Evolutionary conservation across 805 yeast species (phyloP).

Genomic region (Limtongia smithiae): DNA sequence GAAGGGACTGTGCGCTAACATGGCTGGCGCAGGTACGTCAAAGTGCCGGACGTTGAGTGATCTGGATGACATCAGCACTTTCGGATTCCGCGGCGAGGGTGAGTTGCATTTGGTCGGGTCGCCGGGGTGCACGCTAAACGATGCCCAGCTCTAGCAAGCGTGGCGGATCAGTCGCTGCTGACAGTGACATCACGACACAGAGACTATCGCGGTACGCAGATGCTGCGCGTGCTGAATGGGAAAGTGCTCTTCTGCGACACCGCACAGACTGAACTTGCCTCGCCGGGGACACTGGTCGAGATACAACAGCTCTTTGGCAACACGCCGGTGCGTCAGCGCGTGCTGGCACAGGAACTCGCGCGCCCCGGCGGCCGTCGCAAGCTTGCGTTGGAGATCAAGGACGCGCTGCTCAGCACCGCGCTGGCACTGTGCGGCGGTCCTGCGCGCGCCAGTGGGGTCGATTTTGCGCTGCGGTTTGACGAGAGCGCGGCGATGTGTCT

Average conservation of each 20-base stretch:
- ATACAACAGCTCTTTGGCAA: constrained; percentile 29
- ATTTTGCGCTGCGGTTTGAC: constrained; percentile 1
- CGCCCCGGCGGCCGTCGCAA: neutral
- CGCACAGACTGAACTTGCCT: neutral
- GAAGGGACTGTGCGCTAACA: neutral
- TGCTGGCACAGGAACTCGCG: neutral
- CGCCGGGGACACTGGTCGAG: constrained; percentile 29
- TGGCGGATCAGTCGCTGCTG: constrained; percentile 42
- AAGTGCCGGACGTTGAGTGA: constrained; percentile 39
- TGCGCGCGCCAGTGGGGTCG: neutral
- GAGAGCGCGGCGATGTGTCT: neutral
- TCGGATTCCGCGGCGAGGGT: constrained; percentile 30
- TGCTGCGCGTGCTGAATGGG: constrained; percentile 17
- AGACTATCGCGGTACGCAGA: constrained; percentile 22
- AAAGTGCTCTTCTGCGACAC: constrained; percentile 6
- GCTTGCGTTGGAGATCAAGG: neutral
- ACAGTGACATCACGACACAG: constrained; percentile 44
- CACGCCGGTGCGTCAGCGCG: constrained; percentile 32
- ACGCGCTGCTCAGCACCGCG: neutral
- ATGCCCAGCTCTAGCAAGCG: constrained; percentile 44
- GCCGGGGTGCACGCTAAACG: too few species aligned
- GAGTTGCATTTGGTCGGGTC: neutral
- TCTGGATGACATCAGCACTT: constrained; percentile 31
- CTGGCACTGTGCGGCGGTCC: too few species aligned
- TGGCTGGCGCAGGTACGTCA: constrained; percentile 41